Evolutionary conservation across 345 rosid genomes (phyloP).

Genomic region (Garcia nutans): DNA sequence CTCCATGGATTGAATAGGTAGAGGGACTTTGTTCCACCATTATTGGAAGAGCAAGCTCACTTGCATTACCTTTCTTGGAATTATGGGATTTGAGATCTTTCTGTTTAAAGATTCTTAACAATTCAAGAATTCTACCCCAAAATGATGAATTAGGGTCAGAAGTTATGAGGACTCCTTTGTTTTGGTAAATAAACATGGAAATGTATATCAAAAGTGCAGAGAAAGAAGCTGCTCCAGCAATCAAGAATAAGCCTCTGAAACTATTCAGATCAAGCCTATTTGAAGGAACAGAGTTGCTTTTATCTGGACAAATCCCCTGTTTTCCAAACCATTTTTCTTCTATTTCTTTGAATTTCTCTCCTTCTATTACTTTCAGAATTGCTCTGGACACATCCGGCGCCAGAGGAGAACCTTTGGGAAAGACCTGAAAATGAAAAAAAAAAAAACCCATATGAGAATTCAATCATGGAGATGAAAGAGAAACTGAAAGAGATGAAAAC

Average conservation of each 20-base stretch:
- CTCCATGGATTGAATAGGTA: neutral
- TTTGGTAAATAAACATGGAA: constrained; percentile 8
- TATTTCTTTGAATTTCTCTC: constrained; percentile 5
- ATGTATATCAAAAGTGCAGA: neutral
- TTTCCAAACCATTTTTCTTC: neutral
- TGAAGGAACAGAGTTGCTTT: neutral
- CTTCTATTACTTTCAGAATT: neutral
- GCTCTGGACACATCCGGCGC: constrained; percentile 20
- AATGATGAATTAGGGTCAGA: constrained; percentile 1
- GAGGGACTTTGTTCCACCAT: neutral
- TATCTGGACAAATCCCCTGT: neutral
- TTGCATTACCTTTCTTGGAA: neutral
- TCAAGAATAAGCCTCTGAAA: constrained; percentile 24
- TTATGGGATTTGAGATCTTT: constrained; percentile 16
- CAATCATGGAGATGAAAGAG: too few species aligned
- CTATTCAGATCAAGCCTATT: neutral
- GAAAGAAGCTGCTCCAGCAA: constrained; percentile 12
- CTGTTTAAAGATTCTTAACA: constrained; percentile 11
- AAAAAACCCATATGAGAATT: neutral
- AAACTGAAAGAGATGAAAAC: neutral
- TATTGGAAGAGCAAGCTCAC: too few species aligned
- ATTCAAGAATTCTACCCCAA: neutral
- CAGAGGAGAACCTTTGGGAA: constrained; percentile 17
- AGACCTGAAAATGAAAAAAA: neutral
- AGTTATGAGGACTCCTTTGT: neutral